Evolutionary conservation across 2,329 filamentous ascomycete species (phyloP).

Genomic region (Ophiostoma triangulosporum): DNA sequence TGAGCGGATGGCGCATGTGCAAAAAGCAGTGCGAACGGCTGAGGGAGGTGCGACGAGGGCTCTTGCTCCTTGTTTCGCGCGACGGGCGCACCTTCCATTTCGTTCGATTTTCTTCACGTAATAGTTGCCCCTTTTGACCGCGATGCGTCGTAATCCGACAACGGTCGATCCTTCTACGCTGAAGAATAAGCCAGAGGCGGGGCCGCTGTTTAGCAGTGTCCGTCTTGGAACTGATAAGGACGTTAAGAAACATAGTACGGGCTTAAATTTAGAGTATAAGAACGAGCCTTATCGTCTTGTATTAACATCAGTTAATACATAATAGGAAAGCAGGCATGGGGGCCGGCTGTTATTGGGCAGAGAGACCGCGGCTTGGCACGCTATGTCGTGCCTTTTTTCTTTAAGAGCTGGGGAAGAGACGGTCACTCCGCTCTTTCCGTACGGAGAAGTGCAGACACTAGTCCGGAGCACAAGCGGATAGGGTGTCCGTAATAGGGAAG

Average conservation of each 20-base stretch:
- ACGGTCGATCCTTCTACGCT: conserved; percentile 3
- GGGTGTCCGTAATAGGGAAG: neutral
- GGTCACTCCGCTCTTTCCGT: neutral
- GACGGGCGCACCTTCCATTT: neutral
- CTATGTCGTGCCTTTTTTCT: neutral
- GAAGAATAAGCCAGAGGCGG: conserved; percentile 1
- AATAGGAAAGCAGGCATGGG: conserved; percentile 19
- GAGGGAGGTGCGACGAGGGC: neutral
- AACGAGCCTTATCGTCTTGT: conserved; percentile 20
- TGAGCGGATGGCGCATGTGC: neutral
- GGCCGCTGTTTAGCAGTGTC: neutral
- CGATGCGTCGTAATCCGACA: conserved; percentile 2
- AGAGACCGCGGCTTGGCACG: conserved; percentile 2
- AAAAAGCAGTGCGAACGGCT: neutral
- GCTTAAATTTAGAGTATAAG: conserved; percentile 11
- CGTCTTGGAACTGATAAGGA: conserved; percentile 14
- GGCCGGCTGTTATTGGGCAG: conserved; percentile 6
- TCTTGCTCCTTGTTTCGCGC: neutral
- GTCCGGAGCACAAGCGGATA: too few relatives aligned
- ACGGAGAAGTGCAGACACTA: too few relatives aligned
- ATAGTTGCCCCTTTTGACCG: neutral
- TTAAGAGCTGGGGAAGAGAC: neutral
- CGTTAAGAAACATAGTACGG: conserved; percentile 8
- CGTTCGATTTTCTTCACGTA: neutral
- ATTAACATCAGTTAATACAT: conserved; percentile 24